Evolutionary conservation across 2,329 filamentous ascomycete genomes (phyloP).

Genomic region (Graphilbum ipis-grandicollis): DNA sequence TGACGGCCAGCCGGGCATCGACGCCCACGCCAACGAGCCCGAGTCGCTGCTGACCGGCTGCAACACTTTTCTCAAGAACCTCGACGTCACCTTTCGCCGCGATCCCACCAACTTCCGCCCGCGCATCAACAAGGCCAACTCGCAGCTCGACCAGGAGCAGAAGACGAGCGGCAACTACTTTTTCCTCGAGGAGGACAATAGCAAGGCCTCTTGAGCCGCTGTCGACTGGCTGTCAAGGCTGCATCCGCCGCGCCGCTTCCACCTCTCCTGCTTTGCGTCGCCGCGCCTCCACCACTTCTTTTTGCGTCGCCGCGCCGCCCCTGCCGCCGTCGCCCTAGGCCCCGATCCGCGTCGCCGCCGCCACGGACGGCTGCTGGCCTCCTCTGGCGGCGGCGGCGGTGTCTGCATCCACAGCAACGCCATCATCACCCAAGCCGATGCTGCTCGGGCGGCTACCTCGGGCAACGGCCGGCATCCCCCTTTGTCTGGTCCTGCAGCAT

Average conservation of each 20-base stretch:
- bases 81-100: slow-evolving; percentile 96
- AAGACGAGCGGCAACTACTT: slow-evolving; percentile 92
- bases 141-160: slow-evolving; percentile 95
- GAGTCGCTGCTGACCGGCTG: slow-evolving; percentile 89
- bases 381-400: not conserved
- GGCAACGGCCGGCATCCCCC: slow-evolving; percentile 49
- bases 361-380: not conserved
- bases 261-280: not conserved
- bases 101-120: slow-evolving; percentile 92
- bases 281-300: not conserved
- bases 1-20: slow-evolving; percentile 78
- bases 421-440: slow-evolving; percentile 41
- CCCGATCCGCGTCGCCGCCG: not conserved
- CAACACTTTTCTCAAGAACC: slow-evolving; percentile 90
- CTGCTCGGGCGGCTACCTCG: slow-evolving; percentile 43
- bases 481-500: slow-evolving; percentile 39
- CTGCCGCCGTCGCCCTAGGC: not conserved
- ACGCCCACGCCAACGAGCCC: slow-evolving; percentile 74
- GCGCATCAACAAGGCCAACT: slow-evolving; percentile 94
- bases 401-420: not conserved
- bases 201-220: slow-evolving; percentile 43
- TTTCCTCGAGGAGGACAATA: slow-evolving; percentile 71
- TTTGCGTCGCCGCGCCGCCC: not conserved
- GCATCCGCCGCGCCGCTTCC: slow-evolving; percentile 19
- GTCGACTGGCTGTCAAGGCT: too few relatives aligned